Evolutionary conservation across 1,284 basidiomycete species (phyloP), one percentile per base, ranked within the genome.

Genomic region (Puccinia horiana): DNA sequence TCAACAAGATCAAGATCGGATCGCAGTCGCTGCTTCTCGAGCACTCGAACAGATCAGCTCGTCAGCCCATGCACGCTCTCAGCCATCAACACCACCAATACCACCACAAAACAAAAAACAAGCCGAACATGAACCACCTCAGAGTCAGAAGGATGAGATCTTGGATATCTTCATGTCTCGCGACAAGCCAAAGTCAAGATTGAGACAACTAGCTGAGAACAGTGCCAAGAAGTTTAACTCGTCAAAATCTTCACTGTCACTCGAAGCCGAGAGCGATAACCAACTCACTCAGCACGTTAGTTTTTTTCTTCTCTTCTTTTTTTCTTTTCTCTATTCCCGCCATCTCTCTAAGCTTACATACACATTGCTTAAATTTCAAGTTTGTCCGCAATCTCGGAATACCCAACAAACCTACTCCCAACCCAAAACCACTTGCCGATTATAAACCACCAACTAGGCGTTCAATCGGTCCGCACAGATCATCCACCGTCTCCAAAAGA

Each of bases 191-290:
- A 81, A 81, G 32, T 81, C 79, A 49, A 65, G 47, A 52, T 63
- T 81, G 67, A n/a, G 79, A 44, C 79, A 75, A 54, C 44, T 65
- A 32, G 79, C 79, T 16, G 52, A 81, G 40, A 81, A 67, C n/a
- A 75, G 72, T 37, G 72, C 70, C 23, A 73, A 52, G 37, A 81
- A 81, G 20, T 63, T 44, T 32, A 58, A 42, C 52, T 12, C 37
- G 37, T 29, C 16, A 1, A 72, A n/a, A 23, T n/a, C 29, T 29
- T 12, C 23, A 44, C n/a, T 63, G 35, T 32, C n/a, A 1, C 26
- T 26, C 29, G 61, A 67, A n/a, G 23, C 26, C 4, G 65, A 78
- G 76, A 44, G 18, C 61, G 76, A 47, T 0, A 35, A 35, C 26
- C 69, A 47, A 2, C 40, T 14, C 0, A 56, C 26, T 29, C 23